Percentiles rank a stretch among this genome's conserved stretches.
Evolutionary conservation across 495 filamentous ascomycete genomes (phyloP).

Genomic region (Cairneyella variabilis): DNA sequence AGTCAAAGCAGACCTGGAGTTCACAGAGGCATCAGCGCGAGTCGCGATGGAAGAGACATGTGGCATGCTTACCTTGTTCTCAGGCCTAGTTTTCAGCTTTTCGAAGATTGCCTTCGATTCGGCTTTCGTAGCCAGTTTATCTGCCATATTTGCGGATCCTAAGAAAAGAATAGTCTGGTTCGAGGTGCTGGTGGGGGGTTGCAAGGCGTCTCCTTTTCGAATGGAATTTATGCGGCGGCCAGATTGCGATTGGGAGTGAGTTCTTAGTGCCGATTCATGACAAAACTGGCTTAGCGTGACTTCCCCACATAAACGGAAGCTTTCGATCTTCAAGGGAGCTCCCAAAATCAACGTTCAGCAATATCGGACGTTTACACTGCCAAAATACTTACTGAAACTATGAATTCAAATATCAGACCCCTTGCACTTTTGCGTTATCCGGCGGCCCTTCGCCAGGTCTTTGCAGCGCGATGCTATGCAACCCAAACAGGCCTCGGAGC

Average conservation of each 20-base stretch:
- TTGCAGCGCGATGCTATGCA: conserved; percentile 43
- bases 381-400: conserved; percentile 16
- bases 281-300: conserved; percentile 5
- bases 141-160: conserved; percentile 56
- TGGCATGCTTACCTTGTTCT: conserved; percentile 73
- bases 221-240: conserved; percentile 13
- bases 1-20: conserved; percentile 90
- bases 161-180: not conserved
- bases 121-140: conserved; percentile 76
- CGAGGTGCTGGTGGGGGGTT: conserved; percentile 30
- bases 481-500: conserved; percentile 45
- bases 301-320: conserved; percentile 24
- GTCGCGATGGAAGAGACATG: no score
- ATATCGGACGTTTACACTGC: no score
- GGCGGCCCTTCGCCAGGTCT: conserved; percentile 20
- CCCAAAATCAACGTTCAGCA: no score
- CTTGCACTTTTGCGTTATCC: conserved; percentile 10
- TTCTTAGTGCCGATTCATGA: not conserved
- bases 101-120: conserved; percentile 96
- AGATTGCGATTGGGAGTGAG: conserved; percentile 22
- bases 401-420: conserved; percentile 18
- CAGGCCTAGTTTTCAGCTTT: conserved; percentile 89
- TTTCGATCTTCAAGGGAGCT: no score
- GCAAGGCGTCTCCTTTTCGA: not conserved
- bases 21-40: no score